Evolutionary conservation across 257 asterid genomes (phyloP).

Genomic region (Solanum chiquidenum): DNA sequence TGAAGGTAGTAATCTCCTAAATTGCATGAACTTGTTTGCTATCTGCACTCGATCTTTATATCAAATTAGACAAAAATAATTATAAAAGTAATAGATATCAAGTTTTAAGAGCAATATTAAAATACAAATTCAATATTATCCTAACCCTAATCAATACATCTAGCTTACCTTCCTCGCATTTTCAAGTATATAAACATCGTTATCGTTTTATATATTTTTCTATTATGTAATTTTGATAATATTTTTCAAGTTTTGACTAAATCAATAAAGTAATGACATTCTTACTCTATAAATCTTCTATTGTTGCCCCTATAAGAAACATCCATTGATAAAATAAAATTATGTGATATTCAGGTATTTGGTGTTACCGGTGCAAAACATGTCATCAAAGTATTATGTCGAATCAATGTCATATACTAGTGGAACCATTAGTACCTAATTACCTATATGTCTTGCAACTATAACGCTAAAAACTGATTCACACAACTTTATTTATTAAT

Average conservation of each 20-base stretch:
- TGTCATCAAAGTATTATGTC: neutral
- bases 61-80: no score
- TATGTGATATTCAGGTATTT: neutral
- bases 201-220: neutral
- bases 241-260: no score
- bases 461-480: neutral
- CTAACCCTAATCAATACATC: neutral
- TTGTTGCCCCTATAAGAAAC: no score
- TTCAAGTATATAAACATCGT: neutral
- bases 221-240: no score
- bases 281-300: no score
- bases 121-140: neutral
- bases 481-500: neutral
- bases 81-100: neutral
- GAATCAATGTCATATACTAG: neutral
- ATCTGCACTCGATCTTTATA: neutral
- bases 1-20: no score
- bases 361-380: neutral
- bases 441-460: neutral
- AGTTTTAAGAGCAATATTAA: neutral
- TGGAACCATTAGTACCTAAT: neutral
- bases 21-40: no score
- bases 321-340: neutral
- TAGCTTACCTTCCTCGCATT: neutral
- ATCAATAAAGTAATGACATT: no score